Conservation (phyloP, 371 early-diverging fungal genomes). For the Phascolomyces articulosus region DNA sequence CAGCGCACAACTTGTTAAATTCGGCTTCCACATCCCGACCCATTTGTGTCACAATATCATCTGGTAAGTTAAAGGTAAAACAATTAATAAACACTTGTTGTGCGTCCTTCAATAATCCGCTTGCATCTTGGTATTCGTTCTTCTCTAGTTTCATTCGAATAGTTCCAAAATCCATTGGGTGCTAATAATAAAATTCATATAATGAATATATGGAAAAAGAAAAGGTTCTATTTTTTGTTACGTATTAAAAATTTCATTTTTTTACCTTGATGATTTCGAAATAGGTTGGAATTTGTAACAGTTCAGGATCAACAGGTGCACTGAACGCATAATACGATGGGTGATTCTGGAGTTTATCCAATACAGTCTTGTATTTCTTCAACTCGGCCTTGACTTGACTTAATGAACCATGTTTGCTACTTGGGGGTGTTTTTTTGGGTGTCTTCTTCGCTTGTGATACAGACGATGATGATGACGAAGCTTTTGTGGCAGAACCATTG, state of each 20-base stretch:
- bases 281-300: constrained; percentile 27
- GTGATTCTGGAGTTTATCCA: constrained; percentile 31
- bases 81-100: constrained; percentile 76
- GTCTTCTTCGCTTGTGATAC: constrained; percentile 3
- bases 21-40: constrained; percentile 60
- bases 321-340: constrained; percentile 31
- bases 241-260: too few species aligned
- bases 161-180: constrained; percentile 46
- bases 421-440: background rate
- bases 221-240: background rate
- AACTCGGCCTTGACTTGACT: constrained; percentile 23
- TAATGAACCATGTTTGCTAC: background rate
- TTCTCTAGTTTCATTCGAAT: constrained; percentile 27
- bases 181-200: constrained; percentile 49
- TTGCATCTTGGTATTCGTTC: constrained; percentile 21
- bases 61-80: constrained; percentile 79
- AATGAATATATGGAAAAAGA: constrained; percentile 41
- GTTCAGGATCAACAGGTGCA: constrained; percentile 23
- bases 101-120: constrained; percentile 27
- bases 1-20: constrained; percentile 59
- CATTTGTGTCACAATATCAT: constrained; percentile 72
- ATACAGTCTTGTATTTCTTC: constrained; percentile 31
- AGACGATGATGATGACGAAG: too few species aligned
- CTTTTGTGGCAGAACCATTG: too few species aligned
- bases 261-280: constrained; percentile 75